Conservation (phyloP, 352 stramenopile species). For the Globisporangium spiculum region DNA sequence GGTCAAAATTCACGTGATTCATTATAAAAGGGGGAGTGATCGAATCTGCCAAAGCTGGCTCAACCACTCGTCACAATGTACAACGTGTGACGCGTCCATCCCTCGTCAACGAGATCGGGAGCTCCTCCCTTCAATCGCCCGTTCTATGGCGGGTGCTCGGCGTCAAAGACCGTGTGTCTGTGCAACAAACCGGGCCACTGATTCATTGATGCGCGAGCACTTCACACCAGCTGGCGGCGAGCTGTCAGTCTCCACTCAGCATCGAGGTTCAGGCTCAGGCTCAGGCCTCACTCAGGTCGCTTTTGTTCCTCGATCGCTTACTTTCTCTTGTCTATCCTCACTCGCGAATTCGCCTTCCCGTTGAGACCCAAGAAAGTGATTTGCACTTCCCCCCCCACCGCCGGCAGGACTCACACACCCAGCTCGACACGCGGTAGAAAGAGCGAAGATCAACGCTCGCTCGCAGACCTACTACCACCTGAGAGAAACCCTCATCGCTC, state of each 20-base stretch:
- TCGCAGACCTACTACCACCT: neutral
- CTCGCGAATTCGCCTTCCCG: slow-evolving; percentile 6
- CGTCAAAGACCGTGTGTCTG: neutral
- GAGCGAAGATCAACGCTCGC: neutral
- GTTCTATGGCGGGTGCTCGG: neutral
- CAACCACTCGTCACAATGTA: slow-evolving; percentile 4
- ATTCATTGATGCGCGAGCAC: neutral
- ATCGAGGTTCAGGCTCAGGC: too few relatives aligned
- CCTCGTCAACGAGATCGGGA: too few relatives aligned
- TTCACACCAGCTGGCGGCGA: neutral
- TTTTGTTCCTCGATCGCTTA: neutral
- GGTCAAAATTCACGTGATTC: too few relatives aligned
- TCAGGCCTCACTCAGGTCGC: too few relatives aligned
- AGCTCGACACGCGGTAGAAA: slow-evolving; percentile 7
- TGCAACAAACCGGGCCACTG: neutral
- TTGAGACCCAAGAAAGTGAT: neutral
- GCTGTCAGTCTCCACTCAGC: neutral
- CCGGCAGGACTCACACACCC: neutral
- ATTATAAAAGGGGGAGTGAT: too few relatives aligned
- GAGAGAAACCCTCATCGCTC: too few relatives aligned
- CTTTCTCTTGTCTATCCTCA: neutral
- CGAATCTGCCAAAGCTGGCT: slow-evolving; percentile 1
- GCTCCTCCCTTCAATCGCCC: neutral
- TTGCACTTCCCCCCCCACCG: neutral
- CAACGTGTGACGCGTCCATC: neutral